Base-by-base conservation (phyloP, 2,329 filamentous ascomycete species). In the Arthrobotrys sinensis region DNA sequence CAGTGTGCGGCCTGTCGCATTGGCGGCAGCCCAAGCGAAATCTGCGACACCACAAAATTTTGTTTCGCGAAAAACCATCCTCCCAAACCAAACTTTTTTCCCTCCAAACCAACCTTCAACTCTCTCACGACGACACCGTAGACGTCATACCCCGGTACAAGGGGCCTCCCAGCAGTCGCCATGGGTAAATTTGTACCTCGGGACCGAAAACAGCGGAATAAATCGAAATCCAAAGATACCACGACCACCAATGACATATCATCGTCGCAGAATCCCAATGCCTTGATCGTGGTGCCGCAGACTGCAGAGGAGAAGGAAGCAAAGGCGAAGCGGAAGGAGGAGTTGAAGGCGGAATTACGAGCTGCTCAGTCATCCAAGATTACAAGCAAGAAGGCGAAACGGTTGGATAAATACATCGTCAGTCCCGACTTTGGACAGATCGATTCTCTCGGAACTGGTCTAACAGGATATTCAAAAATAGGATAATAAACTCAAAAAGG, bases 401-500 rank as follows among this genome's bases (percentile, higher is more conserved):
- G 90, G 67, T 82, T 92, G 79, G 89, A 91, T 81, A 91, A 91
- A 82, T 92, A 91, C 80, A 90, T 92, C 83, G 88, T 88, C 38
- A 86, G 83, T 53, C 38, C 3, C 60, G 7, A 34, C 34, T 2
- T 52, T 10, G 28, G 55, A 10, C n/a, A 16, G n/a, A 45, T 12
- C 52, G n/a, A 38, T 69, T 5, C 24, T 11, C 6, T 11, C 14
- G 24, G 67, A 45, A 28, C 57, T 11, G 62, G 75, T 40, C 43
- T 77, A 57, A 79, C 78, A 21, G 19, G 8, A 53, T 4, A 7
- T 5, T 36, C n/a, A 19, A 16, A 7, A 48, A 34, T 81, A 89
- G 88, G 94, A 98, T 82, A 96, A 89, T 75, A 99, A 99, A 87
- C 87, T 99, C 53, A 92, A 91, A 84, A 97, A 97, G 84, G 96